Percentiles rank a stretch among this genome's conserved stretches.
Evolutionary conservation across 164 flowering plant species (phyloP).

Genomic region (Chimonanthus salicifolius): DNA sequence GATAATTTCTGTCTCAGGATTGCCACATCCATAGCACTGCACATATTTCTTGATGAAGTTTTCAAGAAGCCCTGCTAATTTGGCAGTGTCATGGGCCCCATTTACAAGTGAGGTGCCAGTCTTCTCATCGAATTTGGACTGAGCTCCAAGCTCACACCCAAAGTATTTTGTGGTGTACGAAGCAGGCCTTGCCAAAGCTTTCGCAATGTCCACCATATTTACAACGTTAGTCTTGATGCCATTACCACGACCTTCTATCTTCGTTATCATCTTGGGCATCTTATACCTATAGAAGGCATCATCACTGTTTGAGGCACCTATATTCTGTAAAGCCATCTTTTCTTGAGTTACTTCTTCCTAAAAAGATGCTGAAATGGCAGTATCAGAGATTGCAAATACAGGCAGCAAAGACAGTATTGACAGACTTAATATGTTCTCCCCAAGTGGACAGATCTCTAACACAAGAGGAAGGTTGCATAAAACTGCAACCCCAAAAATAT

Average conservation of each 20-base stretch:
- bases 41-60: constrained; percentile 89
- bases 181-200: constrained; percentile 85
- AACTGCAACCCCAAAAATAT: constrained; percentile 21
- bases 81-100: constrained; percentile 82
- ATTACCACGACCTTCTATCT: constrained; percentile 92
- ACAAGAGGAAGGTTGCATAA: constrained; percentile 28
- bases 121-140: constrained; percentile 89
- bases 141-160: constrained; percentile 93
- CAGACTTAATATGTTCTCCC: background rate
- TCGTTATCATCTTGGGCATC: constrained; percentile 93
- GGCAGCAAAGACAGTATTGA: constrained; percentile 4
- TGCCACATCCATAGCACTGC: constrained; percentile 92
- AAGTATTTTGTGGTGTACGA: constrained; percentile 86
- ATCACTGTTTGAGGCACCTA: constrained; percentile 86
- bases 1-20: constrained; percentile 80
- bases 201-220: constrained; percentile 90
- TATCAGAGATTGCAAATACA: constrained; percentile 17
- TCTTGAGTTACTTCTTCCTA: background rate
- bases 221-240: constrained; percentile 93
- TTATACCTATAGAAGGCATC: constrained; percentile 98
- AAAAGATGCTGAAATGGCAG: background rate
- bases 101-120: constrained; percentile 78
- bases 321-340: constrained; percentile 85
- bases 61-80: constrained; percentile 83
- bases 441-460: constrained; percentile 10